Percentiles rank a stretch among this genome's conserved stretches.
Evolutionary conservation across 2,329 filamentous ascomycete genomes (phyloP).

Genomic region (Domatiomyces catenatus): DNA sequence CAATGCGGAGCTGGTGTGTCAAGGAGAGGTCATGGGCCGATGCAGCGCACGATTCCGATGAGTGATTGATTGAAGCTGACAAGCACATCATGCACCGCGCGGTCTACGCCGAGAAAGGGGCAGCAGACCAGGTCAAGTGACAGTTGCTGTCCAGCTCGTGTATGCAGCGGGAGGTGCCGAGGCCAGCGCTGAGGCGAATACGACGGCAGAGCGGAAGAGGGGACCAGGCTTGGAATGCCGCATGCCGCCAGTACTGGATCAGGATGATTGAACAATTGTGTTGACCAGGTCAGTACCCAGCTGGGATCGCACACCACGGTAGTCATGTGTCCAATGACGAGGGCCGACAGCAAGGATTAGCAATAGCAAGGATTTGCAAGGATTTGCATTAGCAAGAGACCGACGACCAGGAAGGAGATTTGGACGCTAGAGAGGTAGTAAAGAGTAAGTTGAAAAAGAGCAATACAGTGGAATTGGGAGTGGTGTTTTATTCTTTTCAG

Average conservation of each 20-base stretch:
- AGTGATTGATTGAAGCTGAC: slow-evolving; percentile 4
- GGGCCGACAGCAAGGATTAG: too few relatives aligned
- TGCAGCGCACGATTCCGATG: slow-evolving; percentile 78
- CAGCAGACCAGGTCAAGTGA: background rate
- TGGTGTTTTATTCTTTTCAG: background rate
- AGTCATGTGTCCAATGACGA: background rate
- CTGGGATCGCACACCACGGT: background rate
- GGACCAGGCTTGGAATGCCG: background rate
- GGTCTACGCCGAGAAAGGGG: background rate
- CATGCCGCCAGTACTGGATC: too few relatives aligned
- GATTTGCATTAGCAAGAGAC: background rate
- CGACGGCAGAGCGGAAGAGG: background rate
- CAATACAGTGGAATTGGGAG: too few relatives aligned
- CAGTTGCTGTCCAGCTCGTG: background rate
- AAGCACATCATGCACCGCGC: background rate
- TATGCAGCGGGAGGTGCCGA: background rate
- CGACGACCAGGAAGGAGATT: background rate
- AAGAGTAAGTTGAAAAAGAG: background rate
- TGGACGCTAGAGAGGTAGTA: background rate
- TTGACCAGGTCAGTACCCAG: background rate
- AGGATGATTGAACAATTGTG: background rate
- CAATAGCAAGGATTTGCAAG: too few relatives aligned
- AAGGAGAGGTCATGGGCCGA: slow-evolving; percentile 96
- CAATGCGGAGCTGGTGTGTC: slow-evolving; percentile 95
- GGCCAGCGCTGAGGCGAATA: background rate